Evolutionary conservation across 225 moss, liverwort and hornwort species (phyloP), one percentile per base, ranked within the genome.

Genomic region (Thuidium tamariscinum): DNA sequence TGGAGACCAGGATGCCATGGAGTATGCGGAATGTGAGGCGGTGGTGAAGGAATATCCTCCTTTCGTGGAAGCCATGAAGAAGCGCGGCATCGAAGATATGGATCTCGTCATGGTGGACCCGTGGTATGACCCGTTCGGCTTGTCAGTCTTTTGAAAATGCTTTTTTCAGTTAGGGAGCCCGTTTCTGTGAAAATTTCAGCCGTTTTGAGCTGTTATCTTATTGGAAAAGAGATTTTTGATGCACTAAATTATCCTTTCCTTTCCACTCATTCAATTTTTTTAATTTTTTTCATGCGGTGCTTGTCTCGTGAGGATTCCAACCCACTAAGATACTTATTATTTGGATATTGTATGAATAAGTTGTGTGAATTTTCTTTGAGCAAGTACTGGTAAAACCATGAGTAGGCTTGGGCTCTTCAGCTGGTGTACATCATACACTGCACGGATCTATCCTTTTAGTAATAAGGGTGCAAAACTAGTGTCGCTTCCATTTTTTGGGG

Each of bases 101-200:
- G 96, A 95, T 73, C 97, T 99, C 77, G 92, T 99, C 56, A 99
- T 99, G 98, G 98, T 97, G 86, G 98, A 99, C 91, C 97, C 98
- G n/a, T 99, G 98, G 98, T 97, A 90, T 62, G 46, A 1, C 22
- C 41, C 16, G 59, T 16, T 37, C 37, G 37, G 48, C 51, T 66
- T 5, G 16, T 32, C 29, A 5, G 30, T 41, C 29, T 67, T 75
- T 23, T 34, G 71, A 75, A 74, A 82, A 61, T 41, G 9, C 6
- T 72, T 27, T 78, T 23, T 66, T 21, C 22, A 52, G 34, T 51
- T 1, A 15, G 23, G 36, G 77, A 39, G 57, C 25, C 57, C 32
- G 34, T 56, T 16, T 21, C 16, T 34, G 80, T 81, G 48, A 3
- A 62, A 4, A 16, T 63, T 48, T 48, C 63, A 81, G 25, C 81